Conservation (phyloP, 352 stramenopile species). For the Peronospora belbahrii region DNA sequence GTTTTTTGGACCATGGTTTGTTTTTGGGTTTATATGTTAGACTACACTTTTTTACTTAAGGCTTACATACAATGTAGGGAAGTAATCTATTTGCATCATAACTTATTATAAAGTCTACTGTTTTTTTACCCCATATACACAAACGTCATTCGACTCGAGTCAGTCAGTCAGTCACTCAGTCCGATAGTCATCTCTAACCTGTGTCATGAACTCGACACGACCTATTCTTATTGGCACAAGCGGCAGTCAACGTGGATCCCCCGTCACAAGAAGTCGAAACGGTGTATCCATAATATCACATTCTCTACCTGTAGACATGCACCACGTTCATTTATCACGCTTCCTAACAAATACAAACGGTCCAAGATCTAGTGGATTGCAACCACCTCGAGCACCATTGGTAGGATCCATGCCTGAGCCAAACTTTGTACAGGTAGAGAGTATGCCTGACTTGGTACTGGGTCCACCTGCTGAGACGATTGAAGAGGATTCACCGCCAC, state of each 20-base stretch:
- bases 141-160: slow-evolving; percentile 11
- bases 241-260: slow-evolving; percentile 41
- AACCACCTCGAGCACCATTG: slow-evolving; percentile 42
- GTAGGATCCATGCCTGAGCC: slow-evolving; percentile 64
- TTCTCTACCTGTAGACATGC: slow-evolving; percentile 54
- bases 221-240: slow-evolving; percentile 45
- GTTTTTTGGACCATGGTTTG: no score
- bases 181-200: no score
- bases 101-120: no score
- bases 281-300: slow-evolving; percentile 32
- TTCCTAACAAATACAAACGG: slow-evolving; percentile 24
- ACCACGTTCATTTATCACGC: slow-evolving; percentile 30
- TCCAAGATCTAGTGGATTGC: slow-evolving; percentile 19
- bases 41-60: no score
- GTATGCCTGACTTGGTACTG: slow-evolving; percentile 54
- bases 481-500: slow-evolving; percentile 15
- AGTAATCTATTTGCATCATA: no score
- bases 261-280: slow-evolving; percentile 17
- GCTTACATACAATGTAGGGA: no score
- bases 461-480: slow-evolving; percentile 33
- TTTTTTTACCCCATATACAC: no score
- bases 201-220: slow-evolving; percentile 40
- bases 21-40: no score
- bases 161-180: no score
- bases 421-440: slow-evolving; percentile 39